A percentile compares a stretch with the other conserved stretches of the same genome.
Evolutionary conservation across 192 early-diverging fungal genomes (phyloP).

Genomic region (Backusella tuberculispora): DNA sequence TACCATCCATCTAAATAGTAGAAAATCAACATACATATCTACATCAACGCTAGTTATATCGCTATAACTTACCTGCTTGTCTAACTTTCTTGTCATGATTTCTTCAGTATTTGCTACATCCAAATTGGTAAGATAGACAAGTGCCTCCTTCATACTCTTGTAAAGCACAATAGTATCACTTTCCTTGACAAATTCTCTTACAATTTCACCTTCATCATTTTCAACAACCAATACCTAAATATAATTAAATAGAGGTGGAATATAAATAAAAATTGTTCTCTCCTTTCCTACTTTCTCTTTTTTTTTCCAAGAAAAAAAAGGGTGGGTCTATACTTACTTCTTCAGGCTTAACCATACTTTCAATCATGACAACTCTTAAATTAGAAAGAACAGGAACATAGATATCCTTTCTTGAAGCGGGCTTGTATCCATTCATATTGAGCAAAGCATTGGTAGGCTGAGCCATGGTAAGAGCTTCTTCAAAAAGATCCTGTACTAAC

Average conservation of each 20-base stretch:
- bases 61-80: conserved; percentile 67
- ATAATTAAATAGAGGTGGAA: not conserved
- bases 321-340: conserved; percentile 59
- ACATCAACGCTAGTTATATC: too few species aligned
- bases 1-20: conserved; percentile 78
- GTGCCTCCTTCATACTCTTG: conserved; percentile 96
- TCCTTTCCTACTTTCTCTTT: too few species aligned
- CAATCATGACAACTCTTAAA: conserved; percentile 96
- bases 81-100: conserved; percentile 95
- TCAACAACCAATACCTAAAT: conserved; percentile 88
- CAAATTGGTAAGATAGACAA: conserved; percentile 97
- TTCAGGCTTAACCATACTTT: conserved; percentile 98
- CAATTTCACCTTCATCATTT: conserved; percentile 99
- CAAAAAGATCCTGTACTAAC: conserved; percentile 88
- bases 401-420: conserved; percentile 70
- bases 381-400: conserved; percentile 86
- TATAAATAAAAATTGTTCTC: not conserved
- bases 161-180: conserved; percentile 98
- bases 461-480: conserved; percentile 73
- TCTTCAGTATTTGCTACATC: conserved; percentile 92
- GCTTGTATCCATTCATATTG: conserved; percentile 41
- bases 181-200: conserved; percentile 96
- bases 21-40: conserved; percentile 19
- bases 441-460: conserved; percentile 66
- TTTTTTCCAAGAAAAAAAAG: not conserved